Evolutionary conservation across 371 early-diverging fungal genomes (phyloP), one percentile per base, ranked within the genome.

Genomic region (Circinella minor): DNA sequence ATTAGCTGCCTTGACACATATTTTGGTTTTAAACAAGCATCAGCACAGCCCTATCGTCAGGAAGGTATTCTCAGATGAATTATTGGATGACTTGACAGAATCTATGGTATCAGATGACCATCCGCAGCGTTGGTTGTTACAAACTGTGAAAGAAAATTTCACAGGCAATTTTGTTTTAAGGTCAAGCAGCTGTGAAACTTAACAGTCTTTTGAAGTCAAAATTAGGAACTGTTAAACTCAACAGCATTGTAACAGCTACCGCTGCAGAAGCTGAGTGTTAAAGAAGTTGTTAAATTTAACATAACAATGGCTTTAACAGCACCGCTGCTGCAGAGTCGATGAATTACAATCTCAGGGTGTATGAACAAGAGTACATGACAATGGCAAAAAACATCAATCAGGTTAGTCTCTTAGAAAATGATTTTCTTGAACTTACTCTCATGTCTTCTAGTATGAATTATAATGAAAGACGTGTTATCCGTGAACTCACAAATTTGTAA

Each of bases 21-120:
- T 71, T 71, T 39, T 73, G 34, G 36, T 68, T 65, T 51, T 61
- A 11, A 70, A 66, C 63, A 66, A 74, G 54, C 20, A 74, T 46
- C 75, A 78, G 49, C 75, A 75, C 36, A 73, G 74, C 55, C n/a
- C 67, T 0, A 71, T 78, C 51, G 74, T 74, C 34, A 66, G 49
- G 63, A 72, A 61, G 39, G 57, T 75, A 4, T 75, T 75, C 55
- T 46, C 72, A 8, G 37, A 15, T 54, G 61, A 69, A 39, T 61
- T 71, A 18, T 59, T 73, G 70, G 66, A 72, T 34, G 67, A 74
- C 20, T 65, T 74, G 69, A 46, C 74, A 61, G 66, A 47, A 7
- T 69, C 64, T 6, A 55, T 76, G 72, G 6, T 27, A 27, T 2
- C 27, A n/a, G n/a, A n/a, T 27, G 2, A 27, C 0, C 27, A 27